Evolutionary conservation across 2,329 filamentous ascomycete genomes (phyloP).

Genomic region (Blastomyces silverae): DNA sequence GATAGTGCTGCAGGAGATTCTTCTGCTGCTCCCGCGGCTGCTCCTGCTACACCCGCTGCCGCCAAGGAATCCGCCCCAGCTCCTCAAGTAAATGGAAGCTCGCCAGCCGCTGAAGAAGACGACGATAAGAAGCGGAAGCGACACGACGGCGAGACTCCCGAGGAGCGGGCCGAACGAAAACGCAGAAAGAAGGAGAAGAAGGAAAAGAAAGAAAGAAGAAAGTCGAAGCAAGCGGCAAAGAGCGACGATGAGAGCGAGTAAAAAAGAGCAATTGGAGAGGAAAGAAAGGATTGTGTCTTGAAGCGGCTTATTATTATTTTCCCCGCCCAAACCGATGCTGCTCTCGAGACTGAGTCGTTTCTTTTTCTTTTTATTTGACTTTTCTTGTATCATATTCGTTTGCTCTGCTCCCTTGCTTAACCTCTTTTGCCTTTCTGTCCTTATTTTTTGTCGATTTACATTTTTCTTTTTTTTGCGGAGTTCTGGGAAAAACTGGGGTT

Average conservation of each 20-base stretch:
- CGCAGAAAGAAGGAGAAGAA: constrained; percentile 50
- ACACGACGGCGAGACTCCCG: constrained; percentile 50
- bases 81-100: constrained; percentile 26
- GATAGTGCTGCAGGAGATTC: constrained; percentile 37
- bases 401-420: constrained; percentile 19
- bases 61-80: constrained; percentile 24
- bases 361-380: constrained; percentile 5
- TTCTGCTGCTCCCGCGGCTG: constrained; percentile 40
- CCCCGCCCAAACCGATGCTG: not conserved
- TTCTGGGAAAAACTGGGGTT: constrained; percentile 32
- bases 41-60: constrained; percentile 34
- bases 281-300: constrained; percentile 2
- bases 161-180: constrained; percentile 46
- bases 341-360: not conserved
- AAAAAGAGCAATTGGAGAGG: constrained; percentile 21
- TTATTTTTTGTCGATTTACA: constrained; percentile 8
- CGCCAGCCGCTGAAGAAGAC: constrained; percentile 35
- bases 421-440: constrained; percentile 26
- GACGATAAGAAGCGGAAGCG: constrained; percentile 50
- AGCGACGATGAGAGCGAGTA: constrained; percentile 40
- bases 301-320: not conserved
- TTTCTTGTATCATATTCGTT: constrained; percentile 38
- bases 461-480: constrained; percentile 31
- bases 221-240: constrained; percentile 51
- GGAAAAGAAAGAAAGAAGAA: constrained; percentile 62